Evolutionary conservation across 192 early-diverging fungal species (phyloP).

Genomic region (Backusella australiensis): DNA sequence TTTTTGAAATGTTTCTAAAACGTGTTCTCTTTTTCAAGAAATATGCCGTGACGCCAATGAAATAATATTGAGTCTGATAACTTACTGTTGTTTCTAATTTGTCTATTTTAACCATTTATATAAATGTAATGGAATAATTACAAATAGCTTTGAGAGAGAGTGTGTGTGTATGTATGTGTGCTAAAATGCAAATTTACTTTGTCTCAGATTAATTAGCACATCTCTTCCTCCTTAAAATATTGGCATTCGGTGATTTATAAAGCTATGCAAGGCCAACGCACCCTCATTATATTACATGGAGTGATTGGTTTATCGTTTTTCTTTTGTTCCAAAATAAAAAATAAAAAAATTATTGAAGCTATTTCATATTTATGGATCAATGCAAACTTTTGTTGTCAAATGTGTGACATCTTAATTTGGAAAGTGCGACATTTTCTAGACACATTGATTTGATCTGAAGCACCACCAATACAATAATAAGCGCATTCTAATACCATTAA

Average conservation of each 20-base stretch:
- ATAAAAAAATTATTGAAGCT: not conserved
- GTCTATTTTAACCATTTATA: not conserved
- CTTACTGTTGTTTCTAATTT: not conserved
- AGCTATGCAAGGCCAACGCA: too few species aligned
- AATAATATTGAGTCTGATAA: not conserved
- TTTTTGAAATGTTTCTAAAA: not conserved
- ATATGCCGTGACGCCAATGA: not conserved
- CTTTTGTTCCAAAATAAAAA: not conserved
- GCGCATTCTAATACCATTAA: not conserved
- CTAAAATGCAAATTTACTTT: not conserved
- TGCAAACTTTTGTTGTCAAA: not conserved
- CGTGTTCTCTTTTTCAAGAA: too few species aligned
- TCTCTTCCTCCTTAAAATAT: not conserved
- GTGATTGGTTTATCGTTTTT: not conserved
- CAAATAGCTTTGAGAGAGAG: not conserved
- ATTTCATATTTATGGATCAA: not conserved
- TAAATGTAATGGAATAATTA: too few species aligned
- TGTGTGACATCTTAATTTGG: not conserved
- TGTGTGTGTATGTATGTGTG: too few species aligned
- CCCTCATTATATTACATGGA: not conserved
- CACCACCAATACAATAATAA: not conserved
- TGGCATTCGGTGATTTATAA: not conserved
- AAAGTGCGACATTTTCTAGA: not conserved
- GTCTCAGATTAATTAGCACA: not conserved
- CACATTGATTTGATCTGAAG: not conserved